Conservation (phyloP, 2,329 filamentous ascomycete species). For the Sporothrix globosa region DNA sequence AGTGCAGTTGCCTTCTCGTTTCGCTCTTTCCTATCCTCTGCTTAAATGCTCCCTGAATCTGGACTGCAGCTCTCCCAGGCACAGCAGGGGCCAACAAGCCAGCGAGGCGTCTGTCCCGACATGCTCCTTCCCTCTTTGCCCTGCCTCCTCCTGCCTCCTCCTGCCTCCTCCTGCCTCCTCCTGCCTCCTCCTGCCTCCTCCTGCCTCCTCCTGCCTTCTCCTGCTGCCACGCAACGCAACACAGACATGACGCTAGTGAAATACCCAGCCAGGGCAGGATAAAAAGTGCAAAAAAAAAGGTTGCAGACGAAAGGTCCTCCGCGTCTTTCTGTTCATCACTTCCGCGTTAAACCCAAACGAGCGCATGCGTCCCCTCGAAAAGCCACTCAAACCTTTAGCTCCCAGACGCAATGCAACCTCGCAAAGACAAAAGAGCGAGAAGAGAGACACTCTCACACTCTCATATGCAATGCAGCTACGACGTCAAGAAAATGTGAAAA, state of each 20-base stretch:
- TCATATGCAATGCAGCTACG: constrained; percentile 7
- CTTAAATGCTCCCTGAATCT: no score
- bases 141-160: no score
- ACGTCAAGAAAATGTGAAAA: background rate
- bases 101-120: no score
- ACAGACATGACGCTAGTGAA: constrained; percentile 22
- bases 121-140: no score
- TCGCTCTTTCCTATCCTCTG: no score
- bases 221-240: constrained; percentile 16
- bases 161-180: no score
- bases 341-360: constrained; percentile 1
- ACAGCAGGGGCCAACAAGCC: no score
- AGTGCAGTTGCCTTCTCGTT: no score
- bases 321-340: background rate
- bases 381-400: constrained; percentile 10
- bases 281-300: background rate
- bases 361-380: background rate
- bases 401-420: constrained; percentile 25
- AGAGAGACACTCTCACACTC: no score
- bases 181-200: no score
- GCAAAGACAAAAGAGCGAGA: background rate
- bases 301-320: no score
- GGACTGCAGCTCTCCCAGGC: no score
- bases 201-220: background rate
- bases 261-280: background rate